Percentiles rank a stretch among this genome's conserved stretches.
Evolutionary conservation across 2,329 filamentous ascomycete species (phyloP).

Genomic region (Teratosphaeria epicoccoides): DNA sequence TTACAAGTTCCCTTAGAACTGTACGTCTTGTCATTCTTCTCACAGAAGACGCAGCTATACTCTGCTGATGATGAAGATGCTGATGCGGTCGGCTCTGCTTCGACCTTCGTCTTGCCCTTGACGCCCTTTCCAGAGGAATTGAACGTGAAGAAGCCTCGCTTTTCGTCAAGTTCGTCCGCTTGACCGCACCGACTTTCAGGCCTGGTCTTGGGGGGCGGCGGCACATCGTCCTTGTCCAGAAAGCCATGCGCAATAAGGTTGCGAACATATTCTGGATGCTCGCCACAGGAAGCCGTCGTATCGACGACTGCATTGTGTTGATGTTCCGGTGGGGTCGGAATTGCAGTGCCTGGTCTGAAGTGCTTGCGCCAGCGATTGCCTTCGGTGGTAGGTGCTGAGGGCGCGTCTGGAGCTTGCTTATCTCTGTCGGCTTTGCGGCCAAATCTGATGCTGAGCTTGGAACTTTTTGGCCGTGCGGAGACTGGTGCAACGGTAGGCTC

Average conservation of each 20-base stretch:
- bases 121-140: not conserved
- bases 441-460: conserved; percentile 2
- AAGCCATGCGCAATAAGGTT: not conserved
- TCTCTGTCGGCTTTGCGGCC: conserved; percentile 1
- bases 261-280: not conserved
- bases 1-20: conserved; percentile 11
- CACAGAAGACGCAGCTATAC: conserved; percentile 10
- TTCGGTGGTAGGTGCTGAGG: not conserved
- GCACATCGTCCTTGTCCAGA: not conserved
- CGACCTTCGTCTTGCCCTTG: not conserved
- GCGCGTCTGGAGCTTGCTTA: not conserved
- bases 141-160: not conserved
- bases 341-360: not conserved
- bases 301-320: not conserved
- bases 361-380: not conserved
- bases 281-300: not conserved
- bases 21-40: conserved; percentile 3
- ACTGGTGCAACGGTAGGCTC: not conserved
- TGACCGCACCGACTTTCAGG: not conserved
- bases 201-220: not conserved
- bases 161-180: not conserved
- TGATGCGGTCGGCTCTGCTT: not conserved
- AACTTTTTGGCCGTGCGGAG: not conserved
- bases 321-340: not conserved
- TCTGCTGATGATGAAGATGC: not conserved